These are phyloP conservation scores for Pontederia paniculata DNA, from an alignment of 176 grass and related monocot species.

Conservation along the genomic window DNA sequence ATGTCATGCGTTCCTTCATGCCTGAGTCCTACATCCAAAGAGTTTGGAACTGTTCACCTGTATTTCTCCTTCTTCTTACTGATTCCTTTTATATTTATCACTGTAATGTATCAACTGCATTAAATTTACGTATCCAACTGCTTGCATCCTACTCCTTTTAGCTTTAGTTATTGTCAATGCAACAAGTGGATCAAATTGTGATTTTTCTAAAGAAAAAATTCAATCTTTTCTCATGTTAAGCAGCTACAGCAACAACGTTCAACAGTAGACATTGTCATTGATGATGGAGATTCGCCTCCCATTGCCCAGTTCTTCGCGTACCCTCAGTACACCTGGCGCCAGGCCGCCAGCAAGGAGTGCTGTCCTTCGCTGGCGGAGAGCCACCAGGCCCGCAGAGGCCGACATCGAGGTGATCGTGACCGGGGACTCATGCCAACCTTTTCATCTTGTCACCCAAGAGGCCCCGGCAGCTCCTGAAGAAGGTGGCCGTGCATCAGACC, in stretches of 20 bases:
- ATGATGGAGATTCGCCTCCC: slow-evolving; percentile 14
- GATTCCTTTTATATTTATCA: neutral
- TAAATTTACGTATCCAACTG: no score
- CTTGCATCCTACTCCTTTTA: no score
- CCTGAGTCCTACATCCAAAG: slow-evolving; percentile 24
- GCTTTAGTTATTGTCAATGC: no score
- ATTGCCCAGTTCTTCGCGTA: slow-evolving; percentile 82
- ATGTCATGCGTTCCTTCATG: slow-evolving; percentile 17
- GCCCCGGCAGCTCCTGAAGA: slow-evolving; percentile 50
- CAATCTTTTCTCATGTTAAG: slow-evolving; percentile 1
- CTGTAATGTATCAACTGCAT: neutral
- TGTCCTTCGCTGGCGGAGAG: neutral
- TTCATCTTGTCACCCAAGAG: slow-evolving; percentile 37
- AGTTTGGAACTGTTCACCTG: neutral
- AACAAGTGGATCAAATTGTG: no score
- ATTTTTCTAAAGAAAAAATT: no score
- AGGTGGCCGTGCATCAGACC: slow-evolving; percentile 49
- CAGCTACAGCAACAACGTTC: slow-evolving; percentile 6
- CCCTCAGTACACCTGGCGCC: slow-evolving; percentile 59
- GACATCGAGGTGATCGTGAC: slow-evolving; percentile 75
- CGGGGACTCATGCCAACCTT: slow-evolving; percentile 62
- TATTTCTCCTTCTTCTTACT: neutral
- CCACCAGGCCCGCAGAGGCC: slow-evolving; percentile 25
- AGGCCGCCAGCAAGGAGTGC: slow-evolving; percentile 17
- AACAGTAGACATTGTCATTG: slow-evolving; percentile 12